phyloP scores from a whole-genome alignment of 1,284 basidiomycete genomes.

The Apiotrichum sp. region DNA sequence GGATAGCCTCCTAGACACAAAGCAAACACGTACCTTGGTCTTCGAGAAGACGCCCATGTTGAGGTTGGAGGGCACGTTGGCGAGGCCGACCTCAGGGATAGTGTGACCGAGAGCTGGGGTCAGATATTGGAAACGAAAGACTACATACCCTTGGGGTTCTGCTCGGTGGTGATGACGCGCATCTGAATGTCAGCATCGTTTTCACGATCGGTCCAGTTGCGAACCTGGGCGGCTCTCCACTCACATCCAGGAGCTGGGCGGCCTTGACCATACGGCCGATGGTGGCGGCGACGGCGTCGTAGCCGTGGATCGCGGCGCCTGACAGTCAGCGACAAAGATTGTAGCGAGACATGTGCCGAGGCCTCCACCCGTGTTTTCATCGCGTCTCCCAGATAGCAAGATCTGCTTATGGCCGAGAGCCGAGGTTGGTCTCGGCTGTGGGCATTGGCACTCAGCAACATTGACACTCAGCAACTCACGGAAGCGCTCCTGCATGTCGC shows the following conservation, averaged over 20 bases:
- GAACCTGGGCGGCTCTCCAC: not conserved
- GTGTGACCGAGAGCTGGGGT: constrained; percentile 60
- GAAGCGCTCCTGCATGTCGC: constrained; percentile 72
- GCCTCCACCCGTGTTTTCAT: too few relatives aligned
- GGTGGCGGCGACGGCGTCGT: constrained; percentile 62
- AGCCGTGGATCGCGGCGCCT: constrained; percentile 56
- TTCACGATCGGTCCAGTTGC: not conserved
- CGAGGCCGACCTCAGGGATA: constrained; percentile 57
- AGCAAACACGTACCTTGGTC: constrained; percentile 39
- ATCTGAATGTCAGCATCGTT: constrained; percentile 49
- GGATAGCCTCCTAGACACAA: too few relatives aligned
- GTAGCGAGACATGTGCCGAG: too few relatives aligned
- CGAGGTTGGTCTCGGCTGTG: too few relatives aligned
- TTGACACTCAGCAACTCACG: constrained; percentile 49
- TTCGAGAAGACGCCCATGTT: constrained; percentile 60
- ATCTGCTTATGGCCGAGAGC: too few relatives aligned
- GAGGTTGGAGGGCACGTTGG: constrained; percentile 33
- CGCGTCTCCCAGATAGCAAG: too few relatives aligned
- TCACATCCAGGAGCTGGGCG: constrained; percentile 45
- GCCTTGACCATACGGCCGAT: constrained; percentile 68
- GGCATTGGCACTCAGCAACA: constrained; percentile 11
- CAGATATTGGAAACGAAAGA: not conserved
- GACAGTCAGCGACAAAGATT: not conserved
- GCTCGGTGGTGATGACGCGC: constrained; percentile 56
- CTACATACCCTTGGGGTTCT: constrained; percentile 65